Base-by-base conservation (phyloP, 1,284 basidiomycete genomes). In the Trametes hirsuta region DNA sequence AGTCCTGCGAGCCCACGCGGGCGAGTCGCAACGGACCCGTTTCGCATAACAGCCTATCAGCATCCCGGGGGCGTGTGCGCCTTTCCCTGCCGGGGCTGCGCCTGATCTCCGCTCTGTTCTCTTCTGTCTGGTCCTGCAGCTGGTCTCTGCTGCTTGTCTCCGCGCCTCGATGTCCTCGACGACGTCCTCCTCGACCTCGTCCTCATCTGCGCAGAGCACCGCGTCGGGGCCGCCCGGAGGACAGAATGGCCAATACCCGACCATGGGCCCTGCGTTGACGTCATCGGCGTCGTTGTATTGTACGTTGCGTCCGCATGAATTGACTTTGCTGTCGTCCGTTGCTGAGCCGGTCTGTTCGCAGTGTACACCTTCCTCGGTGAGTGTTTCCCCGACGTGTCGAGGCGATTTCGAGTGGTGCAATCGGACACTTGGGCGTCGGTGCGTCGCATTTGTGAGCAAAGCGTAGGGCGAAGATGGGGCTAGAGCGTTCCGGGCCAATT, bases 341-440 rank as follows among this genome's bases (percentile, higher is more conserved):
- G 55, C 55, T 62, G 55, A 55, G 47, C 36, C 39, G 45, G 36
- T 30, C 39, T 64, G 56, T 62, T 52, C 62, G 54, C 62, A 75
- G 74, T 75, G 47, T 75, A 75, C 61, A 75, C 73, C 5, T 75
- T 81, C 47, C 62, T 81, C 37, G 69, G 69, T 70, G 59, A 68
- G 67, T 21, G 1, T 25, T 45, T n/a, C 25, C 21, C 11, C 30
- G 51, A 52, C 45, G 50, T 41, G 41, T 24, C 30, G 41, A 14
- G 37, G 53, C 6, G 10, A 12, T 36, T 14, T 30, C 30, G 30
- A 8, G 48, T 57, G 24, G 55, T 18, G 36, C 34, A 18, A 36
- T 40, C 24, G 55, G 55, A 47, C 24, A n/a, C 21, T n/a, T 49
- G 49, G 39, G 51, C 55, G 46, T 40, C 37, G 55, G 42, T 51